phyloP scores from a whole-genome alignment of 768 basidiomycete genomes.

The Auriscalpium vulgare region DNA sequence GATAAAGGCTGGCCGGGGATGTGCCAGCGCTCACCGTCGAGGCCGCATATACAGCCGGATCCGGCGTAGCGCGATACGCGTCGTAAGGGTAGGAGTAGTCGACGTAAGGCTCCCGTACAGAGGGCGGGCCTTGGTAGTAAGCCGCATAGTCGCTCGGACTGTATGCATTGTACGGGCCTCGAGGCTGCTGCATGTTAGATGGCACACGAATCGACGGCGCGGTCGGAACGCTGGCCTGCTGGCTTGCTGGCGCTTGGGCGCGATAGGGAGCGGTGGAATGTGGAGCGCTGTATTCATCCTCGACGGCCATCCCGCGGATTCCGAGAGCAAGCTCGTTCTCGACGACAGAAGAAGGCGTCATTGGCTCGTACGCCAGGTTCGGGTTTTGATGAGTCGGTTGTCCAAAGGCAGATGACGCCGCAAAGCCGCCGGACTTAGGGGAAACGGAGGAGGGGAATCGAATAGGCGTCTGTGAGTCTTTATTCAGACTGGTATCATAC shows the following conservation, averaged over 20 bases:
- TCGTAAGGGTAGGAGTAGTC: conserved; percentile 45
- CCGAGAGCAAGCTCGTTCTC: conserved; percentile 50
- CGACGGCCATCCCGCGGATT: conserved; percentile 54
- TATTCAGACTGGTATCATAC: conserved; percentile 39
- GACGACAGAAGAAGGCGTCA: conserved; percentile 31
- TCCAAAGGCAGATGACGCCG: conserved; percentile 25
- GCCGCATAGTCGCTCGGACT: conserved; percentile 50
- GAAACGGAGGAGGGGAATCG: conserved; percentile 41
- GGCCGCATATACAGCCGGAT: conserved; percentile 42
- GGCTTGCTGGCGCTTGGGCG: conserved; percentile 25
- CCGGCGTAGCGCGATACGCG: conserved; percentile 42
- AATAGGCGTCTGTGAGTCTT: conserved; percentile 29
- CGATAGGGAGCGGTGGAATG: conserved; percentile 28
- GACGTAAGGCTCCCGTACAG: conserved; percentile 32
- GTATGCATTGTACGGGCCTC: conserved; percentile 41
- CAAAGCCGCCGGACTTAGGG: conserved; percentile 28
- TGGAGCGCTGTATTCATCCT: conserved; percentile 38
- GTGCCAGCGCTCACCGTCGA: conserved; percentile 35
- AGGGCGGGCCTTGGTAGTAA: conserved; percentile 47
- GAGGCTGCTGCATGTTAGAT: conserved; percentile 34
- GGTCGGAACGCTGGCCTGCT: conserved; percentile 21
- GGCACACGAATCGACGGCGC: conserved; percentile 34
- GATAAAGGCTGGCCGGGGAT: conserved; percentile 42
- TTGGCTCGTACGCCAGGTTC: conserved; percentile 27
- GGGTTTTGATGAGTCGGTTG: conserved; percentile 20